A percentile compares a stretch with the other conserved stretches of the same genome.
phyloP scores from a whole-genome alignment of 192 early-diverging fungal genomes.

The Linnemannia schmuckeri region DNA sequence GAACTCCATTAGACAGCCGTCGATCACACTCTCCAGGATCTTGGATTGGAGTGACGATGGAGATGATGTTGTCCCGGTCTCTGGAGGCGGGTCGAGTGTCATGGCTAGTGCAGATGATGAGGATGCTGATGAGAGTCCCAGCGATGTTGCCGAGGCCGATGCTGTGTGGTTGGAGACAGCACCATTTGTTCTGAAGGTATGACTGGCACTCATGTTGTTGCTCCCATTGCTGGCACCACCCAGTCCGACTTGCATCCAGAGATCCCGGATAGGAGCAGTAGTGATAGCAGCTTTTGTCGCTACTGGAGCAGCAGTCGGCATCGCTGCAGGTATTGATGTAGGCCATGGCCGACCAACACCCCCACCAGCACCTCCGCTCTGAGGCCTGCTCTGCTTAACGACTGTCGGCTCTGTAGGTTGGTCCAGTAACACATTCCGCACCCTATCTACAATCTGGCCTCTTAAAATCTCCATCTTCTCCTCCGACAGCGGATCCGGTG shows the following conservation, averaged over 20 bases:
- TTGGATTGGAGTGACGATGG: conserved; percentile 39
- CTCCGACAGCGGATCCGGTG: conserved; percentile 17
- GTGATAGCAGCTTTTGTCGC: background rate
- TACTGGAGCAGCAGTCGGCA: background rate
- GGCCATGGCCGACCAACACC: background rate
- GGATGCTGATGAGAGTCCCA: background rate
- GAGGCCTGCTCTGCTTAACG: background rate
- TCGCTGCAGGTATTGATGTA: background rate
- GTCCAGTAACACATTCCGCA: conserved; percentile 40
- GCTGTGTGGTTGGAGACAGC: background rate
- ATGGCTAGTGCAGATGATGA: background rate
- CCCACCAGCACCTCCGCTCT: background rate
- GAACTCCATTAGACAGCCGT: conserved; percentile 72
- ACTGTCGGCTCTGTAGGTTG: conserved; percentile 1
- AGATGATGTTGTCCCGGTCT: background rate
- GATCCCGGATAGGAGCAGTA: conserved; percentile 1
- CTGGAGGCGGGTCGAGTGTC: background rate
- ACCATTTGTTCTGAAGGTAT: background rate
- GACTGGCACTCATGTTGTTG: background rate
- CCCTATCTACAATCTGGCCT: conserved; percentile 44
- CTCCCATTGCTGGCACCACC: background rate
- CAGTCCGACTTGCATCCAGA: conserved; percentile 39
- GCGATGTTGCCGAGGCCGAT: background rate
- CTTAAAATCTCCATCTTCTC: conserved; percentile 44
- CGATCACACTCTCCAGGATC: conserved; percentile 70